Percentiles rank a stretch among this genome's conserved stretches.
These are phyloP conservation scores for Podospora pseudoanserina DNA, from an alignment of 495 filamentous ascomycete genomes.

Conservation along the genomic window DNA sequence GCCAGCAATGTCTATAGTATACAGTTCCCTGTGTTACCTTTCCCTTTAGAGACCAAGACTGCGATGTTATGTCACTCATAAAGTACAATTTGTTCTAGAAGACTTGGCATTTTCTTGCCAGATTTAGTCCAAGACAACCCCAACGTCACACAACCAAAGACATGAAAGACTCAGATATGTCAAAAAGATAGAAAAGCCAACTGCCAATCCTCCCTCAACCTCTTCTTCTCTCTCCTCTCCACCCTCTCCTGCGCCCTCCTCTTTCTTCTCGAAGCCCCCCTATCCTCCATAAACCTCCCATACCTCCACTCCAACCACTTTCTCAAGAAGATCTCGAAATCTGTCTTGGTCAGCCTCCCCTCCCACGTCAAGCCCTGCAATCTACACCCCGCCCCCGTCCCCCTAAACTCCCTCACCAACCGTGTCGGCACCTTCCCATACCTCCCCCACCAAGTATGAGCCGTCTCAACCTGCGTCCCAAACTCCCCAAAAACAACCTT, in stretches of 20 bases:
- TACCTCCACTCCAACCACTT: slow-evolving; percentile 1
- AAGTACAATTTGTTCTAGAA: neutral
- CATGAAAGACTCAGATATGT: too few species aligned
- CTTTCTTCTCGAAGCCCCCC: neutral
- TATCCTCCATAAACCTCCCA: neutral
- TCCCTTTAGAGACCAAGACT: too few species aligned
- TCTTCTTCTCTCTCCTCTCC: neutral
- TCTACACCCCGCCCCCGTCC: slow-evolving; percentile 1
- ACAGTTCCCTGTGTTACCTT: neutral
- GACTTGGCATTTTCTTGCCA: neutral
- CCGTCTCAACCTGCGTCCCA: neutral
- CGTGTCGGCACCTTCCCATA: neutral
- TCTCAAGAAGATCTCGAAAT: neutral
- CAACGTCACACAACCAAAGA: neutral
- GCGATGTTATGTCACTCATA: neutral
- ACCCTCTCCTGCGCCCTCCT: neutral
- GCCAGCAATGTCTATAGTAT: too few species aligned
- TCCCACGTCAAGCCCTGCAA: slow-evolving; percentile 1
- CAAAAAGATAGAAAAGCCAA: too few species aligned
- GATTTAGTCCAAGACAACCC: neutral
- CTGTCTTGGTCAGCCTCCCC: neutral
- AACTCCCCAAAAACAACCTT: neutral
- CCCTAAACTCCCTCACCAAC: slow-evolving; percentile 1
- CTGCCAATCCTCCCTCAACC: neutral
- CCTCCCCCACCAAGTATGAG: neutral